Base-by-base conservation (phyloP, 371 early-diverging fungal genomes). In the Scutellospora calospora region DNA sequence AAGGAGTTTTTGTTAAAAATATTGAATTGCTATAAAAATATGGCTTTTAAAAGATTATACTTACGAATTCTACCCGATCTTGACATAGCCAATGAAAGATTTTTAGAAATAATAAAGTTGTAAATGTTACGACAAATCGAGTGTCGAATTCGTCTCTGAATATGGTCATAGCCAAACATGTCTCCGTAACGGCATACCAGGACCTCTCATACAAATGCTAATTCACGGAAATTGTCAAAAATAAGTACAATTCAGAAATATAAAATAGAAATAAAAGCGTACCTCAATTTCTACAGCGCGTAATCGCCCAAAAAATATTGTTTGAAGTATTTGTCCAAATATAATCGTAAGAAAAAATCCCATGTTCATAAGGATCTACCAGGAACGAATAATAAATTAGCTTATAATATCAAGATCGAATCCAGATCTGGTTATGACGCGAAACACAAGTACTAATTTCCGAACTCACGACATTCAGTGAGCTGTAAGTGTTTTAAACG, bases 131-230 rank as follows among this genome's bases (percentile, higher is more conserved):
- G 18, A 97, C 89, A 82, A 96, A 97, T 22, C 88, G 93, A 12
- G 95, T 86, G 81, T 97, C 94, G 83, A 98, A 98, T 83, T 97
- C 97, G 85, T 97, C 97, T 57, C 96, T 91, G 88, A 98, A 97
- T 68, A 98, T 94, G 9, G 98, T 97, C 94, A 98, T 95, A 27
- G 98, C 98, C 38, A 98, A 85, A 81, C 95, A 95, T 2, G 97
- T 97, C 84, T 98, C 99, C 41, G 97, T 96, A 51, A 98, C 93
- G 18, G 98, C 95, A 84, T 96, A 95, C 99, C 99, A 98, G 5
- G 97, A 94, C 27, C 95, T 89, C 83, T 98, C 98, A 80, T 97
- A 97, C 29, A 98, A 87, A 83, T 97, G 98, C 95, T 97, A 84
- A 51, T 41, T 27, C 5, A 51, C 45, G 18, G 31, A 69, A 18